Evolutionary conservation across 2,329 filamentous ascomycete genomes (phyloP).

Genomic region (Epichloe typhina): DNA sequence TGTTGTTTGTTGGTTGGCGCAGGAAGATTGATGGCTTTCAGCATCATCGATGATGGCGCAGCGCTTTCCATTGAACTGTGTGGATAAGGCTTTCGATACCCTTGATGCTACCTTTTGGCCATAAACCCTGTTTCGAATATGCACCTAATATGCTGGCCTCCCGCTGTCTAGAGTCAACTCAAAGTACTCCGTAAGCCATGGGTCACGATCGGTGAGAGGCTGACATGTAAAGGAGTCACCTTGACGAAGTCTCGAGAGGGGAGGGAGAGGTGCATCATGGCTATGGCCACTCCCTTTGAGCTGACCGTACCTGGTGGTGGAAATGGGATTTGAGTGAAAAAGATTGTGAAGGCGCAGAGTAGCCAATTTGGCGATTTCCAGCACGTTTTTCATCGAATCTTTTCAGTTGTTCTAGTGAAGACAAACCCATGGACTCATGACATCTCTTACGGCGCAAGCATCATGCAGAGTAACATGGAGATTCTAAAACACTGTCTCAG

Average conservation of each 20-base stretch:
- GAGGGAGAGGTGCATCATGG: too few species aligned
- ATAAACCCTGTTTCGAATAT: background rate
- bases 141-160: background rate
- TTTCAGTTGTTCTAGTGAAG: background rate
- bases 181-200: too few species aligned
- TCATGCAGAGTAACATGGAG: background rate
- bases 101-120: background rate
- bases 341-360: background rate
- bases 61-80: background rate
- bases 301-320: background rate
- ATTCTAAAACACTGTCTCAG: slow-evolving; percentile 3
- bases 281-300: background rate
- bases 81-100: background rate
- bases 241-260: too few species aligned
- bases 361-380: background rate
- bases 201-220: background rate
- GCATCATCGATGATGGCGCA: background rate
- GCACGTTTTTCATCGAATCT: too few species aligned
- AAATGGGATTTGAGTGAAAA: background rate
- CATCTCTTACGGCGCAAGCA: background rate
- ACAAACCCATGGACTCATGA: background rate
- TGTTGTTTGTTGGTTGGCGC: background rate
- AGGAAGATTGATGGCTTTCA: background rate
- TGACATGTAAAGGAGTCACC: background rate
- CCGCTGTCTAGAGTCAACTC: background rate